Evolutionary conservation across 768 basidiomycete species (phyloP).

Genomic region (Phanerochaete carnosa): DNA sequence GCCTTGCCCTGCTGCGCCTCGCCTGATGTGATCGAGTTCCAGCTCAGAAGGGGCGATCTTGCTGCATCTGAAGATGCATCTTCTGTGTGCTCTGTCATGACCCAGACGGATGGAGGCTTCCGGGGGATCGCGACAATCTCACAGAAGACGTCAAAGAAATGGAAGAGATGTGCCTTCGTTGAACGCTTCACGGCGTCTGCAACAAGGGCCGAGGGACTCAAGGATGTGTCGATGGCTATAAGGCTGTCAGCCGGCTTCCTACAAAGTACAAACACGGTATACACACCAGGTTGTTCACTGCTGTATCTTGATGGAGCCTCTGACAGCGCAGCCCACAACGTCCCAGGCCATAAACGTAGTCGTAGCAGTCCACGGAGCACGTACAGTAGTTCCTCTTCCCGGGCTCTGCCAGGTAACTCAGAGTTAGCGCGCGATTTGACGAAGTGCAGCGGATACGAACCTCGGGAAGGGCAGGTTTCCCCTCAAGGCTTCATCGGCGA

Average conservation of each 20-base stretch:
- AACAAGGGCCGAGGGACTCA: conserved; percentile 53
- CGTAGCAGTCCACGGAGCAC: conserved; percentile 73
- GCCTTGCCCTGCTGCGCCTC: conserved; percentile 26
- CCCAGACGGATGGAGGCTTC: conserved; percentile 67
- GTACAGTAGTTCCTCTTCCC: conserved; percentile 89
- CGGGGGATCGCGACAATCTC: conserved; percentile 75
- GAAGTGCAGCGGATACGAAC: conserved; percentile 32
- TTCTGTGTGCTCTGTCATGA: conserved; percentile 22
- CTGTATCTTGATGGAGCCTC: conserved; percentile 57
- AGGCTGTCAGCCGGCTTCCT: conserved; percentile 6
- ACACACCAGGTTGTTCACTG: conserved; percentile 55
- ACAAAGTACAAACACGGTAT: background rate
- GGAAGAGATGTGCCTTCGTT: conserved; percentile 79
- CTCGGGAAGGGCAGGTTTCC: conserved; percentile 87
- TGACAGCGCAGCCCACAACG: conserved; percentile 73
- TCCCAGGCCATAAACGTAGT: conserved; percentile 71
- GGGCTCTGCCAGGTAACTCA: conserved; percentile 44
- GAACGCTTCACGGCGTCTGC: conserved; percentile 75
- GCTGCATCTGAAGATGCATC: background rate
- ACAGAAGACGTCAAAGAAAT: conserved; percentile 77
- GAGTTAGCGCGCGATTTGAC: background rate
- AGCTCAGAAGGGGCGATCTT: conserved; percentile 11
- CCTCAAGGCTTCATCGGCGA: conserved; percentile 84
- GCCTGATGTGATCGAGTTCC: conserved; percentile 12
- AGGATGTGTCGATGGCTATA: conserved; percentile 38